Conservation (phyloP, 495 filamentous ascomycete genomes). For the Haplographium delicatum region DNA sequence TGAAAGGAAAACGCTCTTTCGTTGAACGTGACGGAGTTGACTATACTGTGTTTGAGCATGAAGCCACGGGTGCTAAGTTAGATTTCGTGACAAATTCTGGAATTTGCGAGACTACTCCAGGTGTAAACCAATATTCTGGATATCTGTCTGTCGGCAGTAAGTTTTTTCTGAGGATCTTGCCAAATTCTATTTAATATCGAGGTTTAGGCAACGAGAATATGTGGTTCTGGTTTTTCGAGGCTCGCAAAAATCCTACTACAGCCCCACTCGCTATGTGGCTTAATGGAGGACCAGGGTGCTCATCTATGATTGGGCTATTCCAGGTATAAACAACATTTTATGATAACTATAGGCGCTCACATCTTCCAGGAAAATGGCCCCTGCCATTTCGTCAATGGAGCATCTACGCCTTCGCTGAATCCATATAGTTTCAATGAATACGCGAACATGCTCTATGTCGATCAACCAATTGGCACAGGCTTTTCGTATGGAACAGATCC, state of each 20-base stretch:
- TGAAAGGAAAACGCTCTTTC: conserved; percentile 38
- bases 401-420: conserved; percentile 46
- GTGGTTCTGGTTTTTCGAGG: conserved; percentile 54
- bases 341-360: neutral
- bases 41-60: conserved; percentile 49
- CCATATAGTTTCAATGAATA: conserved; percentile 59
- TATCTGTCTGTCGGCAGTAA: conserved; percentile 45
- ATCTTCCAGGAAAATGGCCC: conserved; percentile 53
- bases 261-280: conserved; percentile 50
- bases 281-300: conserved; percentile 56
- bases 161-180: neutral
- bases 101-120: conserved; percentile 50
- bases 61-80: conserved; percentile 42
- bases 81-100: conserved; percentile 53
- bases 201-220: conserved; percentile 42
- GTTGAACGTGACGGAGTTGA: conserved; percentile 38
- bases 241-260: conserved; percentile 41
- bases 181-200: neutral
- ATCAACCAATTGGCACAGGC: conserved; percentile 58
- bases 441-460: conserved; percentile 60
- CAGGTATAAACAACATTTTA: conserved; percentile 12
- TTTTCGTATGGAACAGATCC: conserved; percentile 53
- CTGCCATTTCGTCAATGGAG: conserved; percentile 50
- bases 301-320: conserved; percentile 57
- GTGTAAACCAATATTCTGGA: conserved; percentile 52